These are phyloP conservation scores for Tilletia indica DNA, from an alignment of 1,284 basidiomycete species.

Conservation along the genomic window DNA sequence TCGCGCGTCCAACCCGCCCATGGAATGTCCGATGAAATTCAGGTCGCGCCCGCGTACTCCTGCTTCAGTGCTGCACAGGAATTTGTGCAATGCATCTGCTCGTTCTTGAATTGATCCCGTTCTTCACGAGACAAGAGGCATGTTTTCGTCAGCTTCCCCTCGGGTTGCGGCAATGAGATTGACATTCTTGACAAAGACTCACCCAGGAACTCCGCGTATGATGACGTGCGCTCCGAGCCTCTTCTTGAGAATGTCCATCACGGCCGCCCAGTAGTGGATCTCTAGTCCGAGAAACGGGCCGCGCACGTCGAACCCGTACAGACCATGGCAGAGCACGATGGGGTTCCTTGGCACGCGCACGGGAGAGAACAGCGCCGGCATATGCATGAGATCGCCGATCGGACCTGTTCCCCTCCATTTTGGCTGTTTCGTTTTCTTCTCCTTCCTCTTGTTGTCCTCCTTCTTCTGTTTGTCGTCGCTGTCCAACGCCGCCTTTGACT, in stretches of 20 bases:
- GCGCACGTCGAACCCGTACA: conserved; percentile 91
- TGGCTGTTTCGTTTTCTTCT: neutral
- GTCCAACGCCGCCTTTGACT: neutral
- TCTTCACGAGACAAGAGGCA: conserved; percentile 58
- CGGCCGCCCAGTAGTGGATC: conserved; percentile 92
- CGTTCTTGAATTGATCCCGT: conserved; percentile 88
- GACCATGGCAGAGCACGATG: conserved; percentile 68
- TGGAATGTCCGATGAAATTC: conserved; percentile 94
- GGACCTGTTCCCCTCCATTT: conserved; percentile 2
- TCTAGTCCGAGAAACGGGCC: conserved; percentile 69
- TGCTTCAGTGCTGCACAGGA: conserved; percentile 67
- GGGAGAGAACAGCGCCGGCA: conserved; percentile 57
- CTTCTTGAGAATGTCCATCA: conserved; percentile 76
- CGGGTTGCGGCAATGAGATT: neutral
- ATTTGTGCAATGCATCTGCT: conserved; percentile 73
- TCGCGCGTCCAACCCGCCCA: conserved; percentile 66
- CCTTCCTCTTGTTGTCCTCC: neutral
- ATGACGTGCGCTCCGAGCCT: conserved; percentile 87
- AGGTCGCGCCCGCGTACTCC: conserved; percentile 66
- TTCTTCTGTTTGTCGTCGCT: neutral
- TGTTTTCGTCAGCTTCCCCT: too few species aligned
- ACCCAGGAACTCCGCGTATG: conserved; percentile 92
- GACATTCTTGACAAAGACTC: conserved; percentile 50
- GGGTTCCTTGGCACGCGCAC: conserved; percentile 78
- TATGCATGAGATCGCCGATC: conserved; percentile 41